Base-by-base conservation (phyloP, 352 stramenopile genomes). In the Phytophthora niederhauseri region DNA sequence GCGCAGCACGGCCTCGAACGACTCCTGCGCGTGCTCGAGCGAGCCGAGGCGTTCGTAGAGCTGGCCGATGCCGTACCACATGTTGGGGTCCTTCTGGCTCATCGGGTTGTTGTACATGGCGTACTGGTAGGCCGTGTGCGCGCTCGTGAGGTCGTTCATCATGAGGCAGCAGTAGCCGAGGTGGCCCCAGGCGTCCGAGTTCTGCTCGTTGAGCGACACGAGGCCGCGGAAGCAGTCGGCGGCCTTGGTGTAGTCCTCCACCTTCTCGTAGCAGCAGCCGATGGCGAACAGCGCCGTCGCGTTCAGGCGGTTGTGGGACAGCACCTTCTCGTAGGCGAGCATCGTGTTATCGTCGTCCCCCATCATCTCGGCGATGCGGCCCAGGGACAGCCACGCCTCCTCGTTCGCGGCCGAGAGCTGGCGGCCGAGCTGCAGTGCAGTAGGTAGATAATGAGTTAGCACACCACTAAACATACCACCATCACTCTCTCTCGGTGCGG, bases 21-120 rank as follows among this genome's bases (percentile, higher is more conserved):
- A 93, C 61, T 95, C 87, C 56, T 95, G 85, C 19, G 87, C 87
- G 72, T 95, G 87, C 65, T 95, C 87, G 12, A 95, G 72, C 53
- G 87, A 93, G 0, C 87, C 87, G 9, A 92, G 83, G 36, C 87
- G 87, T 64, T 95, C 87, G 68, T 95, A 95, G 55, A 95, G 81
- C 75, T 94, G 85, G 8, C 87, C 87, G 52, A 95, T 95, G 65
- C 87, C 87, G 73, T 93, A 95, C 87, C 87, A 95, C 79, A 95
- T 90, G 69, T 89, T 94, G 19, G 87, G 85, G 61, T 95, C 87
- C 66, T 93, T 92, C 72, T 95, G 85, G 45, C 85, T 93, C 80
- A 89, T 91, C 6, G 87, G 87, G 72, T 94, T 95, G 80, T 95
- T 93, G 79, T 94, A 95, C 85, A 95, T 94, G 56, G 87, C 87